Conservation (phyloP, 2,329 filamentous ascomycete species). For the Colletotrichum horii region DNA sequence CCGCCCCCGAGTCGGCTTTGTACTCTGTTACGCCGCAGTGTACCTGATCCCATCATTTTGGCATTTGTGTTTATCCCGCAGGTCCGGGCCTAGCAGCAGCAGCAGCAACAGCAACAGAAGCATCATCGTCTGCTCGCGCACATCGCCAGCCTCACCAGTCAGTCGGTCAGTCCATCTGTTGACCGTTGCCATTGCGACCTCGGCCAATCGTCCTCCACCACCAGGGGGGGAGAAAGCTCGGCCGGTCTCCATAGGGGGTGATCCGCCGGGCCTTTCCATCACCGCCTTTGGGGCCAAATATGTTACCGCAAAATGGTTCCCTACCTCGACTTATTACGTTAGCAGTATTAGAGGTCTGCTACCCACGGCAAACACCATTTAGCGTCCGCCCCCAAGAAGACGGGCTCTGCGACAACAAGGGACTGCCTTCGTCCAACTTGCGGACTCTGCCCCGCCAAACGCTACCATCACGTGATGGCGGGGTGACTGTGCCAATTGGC, state of each 20-base stretch:
- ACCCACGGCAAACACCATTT: not conserved
- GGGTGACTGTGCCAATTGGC: not conserved
- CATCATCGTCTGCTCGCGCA: not conserved
- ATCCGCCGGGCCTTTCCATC: slow-evolving; percentile 16
- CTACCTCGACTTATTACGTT: not conserved
- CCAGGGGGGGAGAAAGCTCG: not conserved
- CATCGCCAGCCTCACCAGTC: not conserved
- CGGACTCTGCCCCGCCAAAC: slow-evolving; percentile 14
- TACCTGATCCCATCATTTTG: not conserved
- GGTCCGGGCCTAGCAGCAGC: not conserved
- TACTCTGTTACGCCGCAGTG: not conserved
- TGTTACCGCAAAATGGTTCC: not conserved
- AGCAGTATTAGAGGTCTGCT: not conserved
- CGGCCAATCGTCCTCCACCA: not conserved
- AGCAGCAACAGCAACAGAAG: not conserved
- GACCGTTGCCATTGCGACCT: not conserved
- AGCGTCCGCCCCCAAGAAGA: not conserved
- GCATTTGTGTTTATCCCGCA: not conserved
- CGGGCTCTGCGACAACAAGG: not conserved
- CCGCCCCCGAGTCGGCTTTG: not conserved
- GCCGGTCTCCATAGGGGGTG: not conserved
- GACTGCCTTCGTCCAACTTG: not conserved
- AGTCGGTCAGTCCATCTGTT: not conserved
- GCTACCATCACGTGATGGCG: slow-evolving; percentile 13
- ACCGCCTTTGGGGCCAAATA: slow-evolving; percentile 14